phyloP scores from a whole-genome alignment of 2,329 filamentous ascomycete species.

The Diaporthe vexans region DNA sequence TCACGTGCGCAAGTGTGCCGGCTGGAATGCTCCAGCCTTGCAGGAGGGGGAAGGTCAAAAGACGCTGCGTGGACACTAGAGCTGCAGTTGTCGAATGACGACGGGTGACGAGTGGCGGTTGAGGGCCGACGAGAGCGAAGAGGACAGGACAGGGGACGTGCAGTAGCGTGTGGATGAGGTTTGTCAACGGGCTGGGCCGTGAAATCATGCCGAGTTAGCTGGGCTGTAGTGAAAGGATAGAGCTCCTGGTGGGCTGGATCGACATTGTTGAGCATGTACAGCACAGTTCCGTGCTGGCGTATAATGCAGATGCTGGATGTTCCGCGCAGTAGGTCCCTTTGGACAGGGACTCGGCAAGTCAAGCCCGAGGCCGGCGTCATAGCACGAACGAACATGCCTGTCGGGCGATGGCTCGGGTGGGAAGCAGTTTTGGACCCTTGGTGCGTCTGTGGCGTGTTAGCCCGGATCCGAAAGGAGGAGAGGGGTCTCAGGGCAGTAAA shows the following conservation, averaged over 20 bases:
- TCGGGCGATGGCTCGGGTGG: neutral
- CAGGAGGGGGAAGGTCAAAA: slow-evolving; percentile 20
- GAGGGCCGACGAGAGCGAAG: neutral
- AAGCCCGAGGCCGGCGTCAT: neutral
- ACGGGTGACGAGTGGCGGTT: neutral
- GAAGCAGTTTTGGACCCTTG: slow-evolving; percentile 30
- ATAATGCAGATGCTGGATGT: neutral
- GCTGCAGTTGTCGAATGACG: slow-evolving; percentile 1
- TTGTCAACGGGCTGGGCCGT: slow-evolving; percentile 25
- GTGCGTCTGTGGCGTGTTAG: slow-evolving; percentile 33
- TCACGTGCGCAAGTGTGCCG: slow-evolving; percentile 36
- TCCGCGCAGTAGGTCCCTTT: neutral
- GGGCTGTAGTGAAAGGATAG: neutral
- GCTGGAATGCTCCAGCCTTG: slow-evolving; percentile 34
- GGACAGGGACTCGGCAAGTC: neutral
- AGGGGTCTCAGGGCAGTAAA: neutral
- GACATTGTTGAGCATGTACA: neutral
- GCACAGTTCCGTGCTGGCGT: slow-evolving; percentile 1
- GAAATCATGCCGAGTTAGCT: slow-evolving; percentile 12
- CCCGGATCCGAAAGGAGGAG: slow-evolving; percentile 20
- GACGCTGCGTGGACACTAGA: neutral
- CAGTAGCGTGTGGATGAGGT: slow-evolving; percentile 5
- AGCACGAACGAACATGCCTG: neutral
- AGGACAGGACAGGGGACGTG: neutral
- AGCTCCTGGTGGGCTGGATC: neutral